Conservation (phyloP, 2,329 filamentous ascomycete species). For the Hymenoscyphus fraxineus region DNA sequence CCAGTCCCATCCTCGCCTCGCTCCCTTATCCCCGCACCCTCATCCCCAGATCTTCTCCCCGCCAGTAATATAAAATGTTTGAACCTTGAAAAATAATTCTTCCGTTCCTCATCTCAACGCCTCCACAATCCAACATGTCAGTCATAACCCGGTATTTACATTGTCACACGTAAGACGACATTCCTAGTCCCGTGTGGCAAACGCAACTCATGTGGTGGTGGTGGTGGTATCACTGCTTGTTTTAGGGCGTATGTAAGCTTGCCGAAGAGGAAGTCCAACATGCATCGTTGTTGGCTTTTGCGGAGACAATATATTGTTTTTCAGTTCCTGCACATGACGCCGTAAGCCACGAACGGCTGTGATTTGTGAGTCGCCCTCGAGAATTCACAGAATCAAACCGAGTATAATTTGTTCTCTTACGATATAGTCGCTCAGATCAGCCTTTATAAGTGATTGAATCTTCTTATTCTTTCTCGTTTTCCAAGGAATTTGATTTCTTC, state of each 20-base stretch:
- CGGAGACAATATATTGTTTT: neutral
- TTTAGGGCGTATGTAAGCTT: neutral
- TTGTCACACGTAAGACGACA: neutral
- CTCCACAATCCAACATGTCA: neutral
- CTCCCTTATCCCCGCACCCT: neutral
- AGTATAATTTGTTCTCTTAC: too few species aligned
- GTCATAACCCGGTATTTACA: neutral
- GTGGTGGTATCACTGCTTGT: neutral
- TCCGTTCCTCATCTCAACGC: slow-evolving; percentile 5
- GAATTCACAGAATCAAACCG: neutral
- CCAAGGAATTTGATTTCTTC: too few species aligned
- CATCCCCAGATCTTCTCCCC: neutral
- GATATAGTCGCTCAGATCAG: too few species aligned
- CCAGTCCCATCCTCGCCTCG: too few species aligned
- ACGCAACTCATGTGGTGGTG: neutral
- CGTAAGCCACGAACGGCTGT: neutral
- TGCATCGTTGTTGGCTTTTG: neutral
- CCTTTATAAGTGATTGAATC: too few species aligned
- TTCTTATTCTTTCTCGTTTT: too few species aligned
- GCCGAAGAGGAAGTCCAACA: neutral
- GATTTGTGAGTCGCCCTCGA: neutral
- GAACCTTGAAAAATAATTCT: slow-evolving; percentile 4
- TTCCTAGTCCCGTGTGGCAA: neutral
- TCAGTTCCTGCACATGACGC: neutral
- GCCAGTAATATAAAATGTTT: too few species aligned